Base-by-base conservation (phyloP, 108 stramenopile species). In the Skeletonema marinoi region DNA sequence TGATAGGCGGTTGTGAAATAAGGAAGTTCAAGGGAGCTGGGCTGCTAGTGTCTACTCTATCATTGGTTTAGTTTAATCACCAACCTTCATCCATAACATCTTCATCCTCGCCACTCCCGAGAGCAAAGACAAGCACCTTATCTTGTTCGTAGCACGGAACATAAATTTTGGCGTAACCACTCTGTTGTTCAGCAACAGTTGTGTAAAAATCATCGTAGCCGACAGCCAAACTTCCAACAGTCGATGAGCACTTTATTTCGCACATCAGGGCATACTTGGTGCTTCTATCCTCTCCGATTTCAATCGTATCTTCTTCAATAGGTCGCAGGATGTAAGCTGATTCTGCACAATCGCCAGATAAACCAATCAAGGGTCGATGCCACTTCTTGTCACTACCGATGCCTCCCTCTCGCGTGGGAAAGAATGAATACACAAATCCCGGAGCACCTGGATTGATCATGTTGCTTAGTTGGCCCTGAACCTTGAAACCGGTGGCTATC, bases 371-470 rank as follows among this genome's bases (percentile, higher is more conserved):
- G 3, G 96, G 98, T n/a, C 93, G 93, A 68, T 79, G 75, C 75
- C 68, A 87, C 61, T 74, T 71, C 10, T 68, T 60, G 48, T 85
- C 88, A 42, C 85, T 84, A 19, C 61, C 59, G 3, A 66, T 70
- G 14, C 65, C 71, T 70, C 77, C 80, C 12, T 87, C 85, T 69
- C 73, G 60, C 39, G 79, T 78, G 8, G 96, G 96, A 70, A 95
- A 95, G 80, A 98, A 98, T 12, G 96, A 81, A 80, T 98, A 98
- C 2, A 88, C 89, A 77, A 98, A 97, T 17, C 98, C 98, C 11
- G 98, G 98, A 3, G 96, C 95, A 9, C 98, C 98, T 17, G 98
- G 97, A 72, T 96, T 97, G 73, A 98, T 96, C 88, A 95, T 90
- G 71, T 95, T 95, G 68, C 88, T 81, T 14, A 97, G 68, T 50